A percentile compares a stretch with the other conserved stretches of the same genome.
Evolutionary conservation across 2,329 filamentous ascomycete species (phyloP).

Genomic region (Pseudocercospora musae): DNA sequence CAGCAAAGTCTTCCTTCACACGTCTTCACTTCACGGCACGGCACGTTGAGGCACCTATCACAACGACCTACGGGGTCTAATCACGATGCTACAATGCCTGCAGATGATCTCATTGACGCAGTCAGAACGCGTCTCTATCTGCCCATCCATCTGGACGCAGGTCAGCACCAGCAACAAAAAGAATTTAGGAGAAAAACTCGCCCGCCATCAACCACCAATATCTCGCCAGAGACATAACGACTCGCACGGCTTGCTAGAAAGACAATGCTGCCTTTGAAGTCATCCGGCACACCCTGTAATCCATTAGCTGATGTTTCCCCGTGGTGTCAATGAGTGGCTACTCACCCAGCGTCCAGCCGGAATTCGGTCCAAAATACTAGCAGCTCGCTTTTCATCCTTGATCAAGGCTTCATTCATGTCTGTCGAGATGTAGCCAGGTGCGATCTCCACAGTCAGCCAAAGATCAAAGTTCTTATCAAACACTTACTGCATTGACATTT

Average conservation of each 20-base stretch:
- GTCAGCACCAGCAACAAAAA: background rate
- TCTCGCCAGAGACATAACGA: slow-evolving; percentile 75
- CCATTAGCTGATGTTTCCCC: background rate
- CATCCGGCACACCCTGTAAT: slow-evolving; percentile 56
- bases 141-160: background rate
- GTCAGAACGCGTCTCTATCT: background rate
- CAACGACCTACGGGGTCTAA: too few species aligned
- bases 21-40: too few species aligned
- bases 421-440: slow-evolving; percentile 83
- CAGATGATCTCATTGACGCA: background rate
- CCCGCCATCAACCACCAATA: slow-evolving; percentile 80
- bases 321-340: background rate
- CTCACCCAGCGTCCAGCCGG: slow-evolving; percentile 78
- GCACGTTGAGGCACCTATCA: too few species aligned
- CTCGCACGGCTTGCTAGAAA: slow-evolving; percentile 72
- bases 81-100: too few species aligned
- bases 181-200: slow-evolving; percentile 45
- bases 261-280: slow-evolving; percentile 79
- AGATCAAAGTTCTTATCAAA: background rate
- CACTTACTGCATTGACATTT: slow-evolving; percentile 65
- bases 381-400: slow-evolving; percentile 64
- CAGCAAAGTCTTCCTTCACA: background rate
- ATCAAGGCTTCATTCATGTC: slow-evolving; percentile 88
- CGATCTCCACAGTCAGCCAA: slow-evolving; percentile 50
- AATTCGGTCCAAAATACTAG: slow-evolving; percentile 73